Percentiles rank a stretch among this genome's conserved stretches.
phyloP scores from a whole-genome alignment of 371 early-diverging fungal species.

The Choanephora cucurbitarum region DNA sequence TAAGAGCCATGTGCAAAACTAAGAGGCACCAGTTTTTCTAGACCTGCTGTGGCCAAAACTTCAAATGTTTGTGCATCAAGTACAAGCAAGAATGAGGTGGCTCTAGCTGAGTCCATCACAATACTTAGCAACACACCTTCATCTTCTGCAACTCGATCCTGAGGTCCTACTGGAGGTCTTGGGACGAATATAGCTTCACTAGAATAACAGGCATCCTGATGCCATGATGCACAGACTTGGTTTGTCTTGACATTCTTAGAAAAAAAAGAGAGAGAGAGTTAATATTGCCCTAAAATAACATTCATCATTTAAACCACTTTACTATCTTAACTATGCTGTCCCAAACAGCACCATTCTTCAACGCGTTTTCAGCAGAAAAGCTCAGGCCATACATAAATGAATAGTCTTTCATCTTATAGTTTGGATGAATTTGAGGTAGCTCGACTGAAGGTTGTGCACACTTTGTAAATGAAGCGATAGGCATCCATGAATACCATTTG shows the following conservation, averaged over 20 bases:
- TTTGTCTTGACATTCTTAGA: constrained; percentile 30
- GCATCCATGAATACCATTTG: constrained; percentile 37
- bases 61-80: constrained; percentile 71
- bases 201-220: constrained; percentile 67
- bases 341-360: constrained; percentile 58
- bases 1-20: constrained; percentile 60
- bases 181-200: constrained; percentile 75
- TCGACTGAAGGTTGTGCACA: constrained; percentile 50
- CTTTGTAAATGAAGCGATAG: constrained; percentile 26
- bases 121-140: constrained; percentile 73
- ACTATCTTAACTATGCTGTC: constrained; percentile 71
- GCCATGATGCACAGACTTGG: constrained; percentile 43
- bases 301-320: constrained; percentile 15
- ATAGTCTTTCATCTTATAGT: constrained; percentile 51
- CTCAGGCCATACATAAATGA: constrained; percentile 70
- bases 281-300: not conserved
- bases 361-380: constrained; percentile 37
- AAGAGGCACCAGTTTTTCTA: constrained; percentile 62
- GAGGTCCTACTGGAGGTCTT: constrained; percentile 34
- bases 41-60: constrained; percentile 64
- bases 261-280: not conserved
- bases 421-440: constrained; percentile 68
- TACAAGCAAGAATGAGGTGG: constrained; percentile 68
- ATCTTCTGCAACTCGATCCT: constrained; percentile 67
- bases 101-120: constrained; percentile 65